Evolutionary conservation across 2,329 filamentous ascomycete genomes (phyloP), one percentile per base, ranked within the genome.

Genomic region (Colletotrichum limetticola): DNA sequence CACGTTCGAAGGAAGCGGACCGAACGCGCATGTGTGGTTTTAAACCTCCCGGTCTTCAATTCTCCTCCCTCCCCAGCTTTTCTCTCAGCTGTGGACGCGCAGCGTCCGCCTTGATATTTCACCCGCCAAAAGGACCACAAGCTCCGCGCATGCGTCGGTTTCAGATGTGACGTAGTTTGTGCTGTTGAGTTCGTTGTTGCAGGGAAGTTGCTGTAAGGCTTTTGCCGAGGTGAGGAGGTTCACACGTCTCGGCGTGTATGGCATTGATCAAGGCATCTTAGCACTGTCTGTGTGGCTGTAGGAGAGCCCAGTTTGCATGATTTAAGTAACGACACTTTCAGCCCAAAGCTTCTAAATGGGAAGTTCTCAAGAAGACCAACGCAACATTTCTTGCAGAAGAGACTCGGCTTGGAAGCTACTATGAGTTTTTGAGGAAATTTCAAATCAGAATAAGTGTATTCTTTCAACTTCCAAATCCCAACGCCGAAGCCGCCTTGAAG

Each of bases 111-210:
- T 56, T 64, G 32, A 49, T 60, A 59, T 59, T 32, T 8, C 22
- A 24, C 46, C 24, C 55, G 12, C 32, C 32, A 16, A 9, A 30
- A 37, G 26, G 19, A 22, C 60, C 60, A 62, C 32, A 53, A 64
- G 46, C 66, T 70, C 66, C 60, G 66, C 60, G 67, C 32, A 55
- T 70, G 59, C 71, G 42, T 73, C 57, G 30, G 71, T 73, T 73
- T 73, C 71, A 73, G 60, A 65, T 57, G 67, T 73, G 71, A 73
- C 71, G 71, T 73, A 68, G 66, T 32, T 8, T 32, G 55, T 22
- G 24, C 46, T 22, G 61, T 73, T 73, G 66, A 66, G 71, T 73
- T 73, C 63, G 11, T 42, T 32, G 5, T 22, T 61, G 71, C 71
- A 73, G 68, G 66, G 66, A 70, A 62, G 52, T 26, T 57, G 66